Conservation (phyloP, 495 filamentous ascomycete genomes). For the Penicillium samsonianum region DNA sequence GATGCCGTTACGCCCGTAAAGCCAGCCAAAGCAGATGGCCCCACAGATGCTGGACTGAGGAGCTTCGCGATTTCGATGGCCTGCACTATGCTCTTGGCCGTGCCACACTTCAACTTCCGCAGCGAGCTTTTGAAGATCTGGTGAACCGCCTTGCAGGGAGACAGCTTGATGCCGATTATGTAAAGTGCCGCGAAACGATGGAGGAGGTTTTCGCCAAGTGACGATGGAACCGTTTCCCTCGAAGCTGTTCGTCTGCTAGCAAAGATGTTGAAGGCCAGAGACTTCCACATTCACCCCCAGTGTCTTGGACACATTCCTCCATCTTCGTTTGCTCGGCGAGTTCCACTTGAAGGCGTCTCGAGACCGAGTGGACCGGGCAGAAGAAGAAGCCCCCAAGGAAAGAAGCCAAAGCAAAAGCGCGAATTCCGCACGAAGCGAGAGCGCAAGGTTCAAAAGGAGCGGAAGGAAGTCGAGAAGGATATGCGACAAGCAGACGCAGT, state of each 20-base stretch:
- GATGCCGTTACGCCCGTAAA: conserved; percentile 61
- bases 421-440: conserved; percentile 75
- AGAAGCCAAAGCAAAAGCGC: conserved; percentile 71
- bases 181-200: conserved; percentile 76
- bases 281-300: conserved; percentile 80
- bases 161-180: conserved; percentile 67
- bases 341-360: conserved; percentile 79
- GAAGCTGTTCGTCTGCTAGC: conserved; percentile 83
- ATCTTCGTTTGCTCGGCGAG: conserved; percentile 84
- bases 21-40: conserved; percentile 39
- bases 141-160: conserved; percentile 75
- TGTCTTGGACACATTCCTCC: conserved; percentile 87
- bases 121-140: conserved; percentile 82
- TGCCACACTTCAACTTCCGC: conserved; percentile 97
- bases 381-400: conserved; percentile 46
- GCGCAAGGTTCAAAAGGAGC: conserved; percentile 75
- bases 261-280: conserved; percentile 88
- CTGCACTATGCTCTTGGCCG: conserved; percentile 70
- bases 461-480: conserved; percentile 85
- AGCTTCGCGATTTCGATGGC: conserved; percentile 82
- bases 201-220: conserved; percentile 82
- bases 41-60: conserved; percentile 48
- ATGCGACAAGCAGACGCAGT: conserved; percentile 89
- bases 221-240: conserved; percentile 82
- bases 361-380: conserved; percentile 64